Conservation (phyloP, 2,329 filamentous ascomycete species). For the Pseudohalonectria lignicola region DNA sequence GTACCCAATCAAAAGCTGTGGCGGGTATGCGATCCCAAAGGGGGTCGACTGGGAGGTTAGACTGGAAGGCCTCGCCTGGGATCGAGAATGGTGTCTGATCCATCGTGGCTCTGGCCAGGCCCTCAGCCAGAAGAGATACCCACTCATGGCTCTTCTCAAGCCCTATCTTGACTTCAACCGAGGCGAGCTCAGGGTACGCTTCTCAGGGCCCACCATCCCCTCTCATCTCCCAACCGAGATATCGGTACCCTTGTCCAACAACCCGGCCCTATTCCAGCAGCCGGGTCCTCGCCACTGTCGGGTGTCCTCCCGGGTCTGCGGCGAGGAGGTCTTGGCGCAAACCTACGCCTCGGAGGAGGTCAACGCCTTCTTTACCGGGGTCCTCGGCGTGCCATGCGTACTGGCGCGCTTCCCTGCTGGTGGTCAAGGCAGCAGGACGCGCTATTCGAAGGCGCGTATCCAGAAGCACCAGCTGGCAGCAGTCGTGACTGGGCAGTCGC, state of each 20-base stretch:
- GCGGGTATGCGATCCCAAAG: conserved; percentile 59
- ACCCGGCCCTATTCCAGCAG: conserved; percentile 46
- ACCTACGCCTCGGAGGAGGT: conserved; percentile 57
- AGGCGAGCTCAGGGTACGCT: conserved; percentile 53
- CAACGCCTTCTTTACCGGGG: conserved; percentile 65
- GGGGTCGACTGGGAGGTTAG: conserved; percentile 63
- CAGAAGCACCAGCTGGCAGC: conserved; percentile 41
- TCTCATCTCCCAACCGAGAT: too few relatives aligned
- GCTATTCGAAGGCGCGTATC: conserved; percentile 63
- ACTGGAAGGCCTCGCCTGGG: conserved; percentile 80
- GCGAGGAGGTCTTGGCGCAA: conserved; percentile 62
- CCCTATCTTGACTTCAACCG: conserved; percentile 61
- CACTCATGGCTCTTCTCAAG: conserved; percentile 74
- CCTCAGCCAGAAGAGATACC: conserved; percentile 80
- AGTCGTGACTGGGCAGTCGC: too few relatives aligned
- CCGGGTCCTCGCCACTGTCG: not conserved
- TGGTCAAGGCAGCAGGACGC: conserved; percentile 43
- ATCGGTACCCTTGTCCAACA: conserved; percentile 55
- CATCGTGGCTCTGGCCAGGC: conserved; percentile 77
- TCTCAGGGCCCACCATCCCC: conserved; percentile 18
- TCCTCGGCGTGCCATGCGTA: conserved; percentile 68
- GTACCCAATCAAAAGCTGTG: conserved; percentile 93
- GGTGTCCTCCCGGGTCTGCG: conserved; percentile 60
- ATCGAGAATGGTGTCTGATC: conserved; percentile 85
- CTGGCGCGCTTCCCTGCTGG: conserved; percentile 74